A percentile compares a stretch with the other conserved stretches of the same genome.
phyloP scores from a whole-genome alignment of 192 early-diverging fungal genomes.

The Gonapodya sp. region DNA sequence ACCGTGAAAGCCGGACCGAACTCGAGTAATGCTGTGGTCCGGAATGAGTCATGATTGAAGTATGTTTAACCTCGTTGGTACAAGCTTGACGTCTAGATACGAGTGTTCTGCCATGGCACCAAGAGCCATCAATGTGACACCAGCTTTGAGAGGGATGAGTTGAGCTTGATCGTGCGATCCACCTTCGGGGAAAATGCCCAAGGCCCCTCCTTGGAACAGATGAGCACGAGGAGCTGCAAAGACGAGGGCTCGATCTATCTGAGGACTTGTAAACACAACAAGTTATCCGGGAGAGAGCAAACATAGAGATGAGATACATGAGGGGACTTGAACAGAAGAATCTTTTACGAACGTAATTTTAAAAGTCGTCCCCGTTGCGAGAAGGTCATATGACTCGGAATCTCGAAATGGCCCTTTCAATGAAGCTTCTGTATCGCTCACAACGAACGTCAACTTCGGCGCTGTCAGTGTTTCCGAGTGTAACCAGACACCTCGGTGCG shows the following conservation, averaged over 20 bases:
- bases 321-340: too few relatives aligned
- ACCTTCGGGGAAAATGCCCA: slow-evolving; percentile 96
- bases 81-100: slow-evolving; percentile 79
- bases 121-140: slow-evolving; percentile 62
- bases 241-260: slow-evolving; percentile 81
- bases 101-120: slow-evolving; percentile 82
- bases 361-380: slow-evolving; percentile 48
- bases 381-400: slow-evolving; percentile 44
- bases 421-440: slow-evolving; percentile 73
- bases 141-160: slow-evolving; percentile 89
- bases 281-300: neutral
- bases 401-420: slow-evolving; percentile 72
- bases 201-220: slow-evolving; percentile 61
- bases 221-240: slow-evolving; percentile 70
- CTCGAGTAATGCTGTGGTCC: slow-evolving; percentile 94
- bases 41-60: slow-evolving; percentile 49
- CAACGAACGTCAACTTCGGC: slow-evolving; percentile 61
- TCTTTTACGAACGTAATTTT: slow-evolving; percentile 47
- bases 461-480: slow-evolving; percentile 49
- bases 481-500: slow-evolving; percentile 50
- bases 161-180: slow-evolving; percentile 95
- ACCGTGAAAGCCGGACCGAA: slow-evolving; percentile 88
- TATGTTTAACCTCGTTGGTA: slow-evolving; percentile 50
- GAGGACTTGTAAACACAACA: slow-evolving; percentile 43
- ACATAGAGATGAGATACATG: neutral